Evolutionary conservation across 257 asterid species (phyloP), one percentile per base, ranked within the genome.

Genomic region (Sherardia arvensis): DNA sequence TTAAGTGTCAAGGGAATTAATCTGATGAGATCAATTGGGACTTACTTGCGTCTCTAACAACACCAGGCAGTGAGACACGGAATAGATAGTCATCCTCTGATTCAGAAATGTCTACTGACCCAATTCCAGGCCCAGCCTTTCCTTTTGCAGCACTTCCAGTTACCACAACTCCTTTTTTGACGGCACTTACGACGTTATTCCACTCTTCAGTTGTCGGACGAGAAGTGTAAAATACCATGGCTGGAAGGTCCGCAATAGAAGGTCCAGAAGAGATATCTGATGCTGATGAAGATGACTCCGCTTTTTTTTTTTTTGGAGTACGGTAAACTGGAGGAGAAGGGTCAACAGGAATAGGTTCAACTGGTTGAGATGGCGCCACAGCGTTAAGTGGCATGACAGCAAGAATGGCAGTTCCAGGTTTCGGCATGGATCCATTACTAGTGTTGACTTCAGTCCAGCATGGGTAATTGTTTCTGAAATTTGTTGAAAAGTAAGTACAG

Each of bases 51-150:
- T 76, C 85, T 32, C 77, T 72, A 66, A 67, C 45, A 28, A 77
- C 85, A 25, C 85, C 85, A 12, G 85, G 85, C 26, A 80, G 85
- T 28, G 85, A 69, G 43, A 80, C 78, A 59, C 82, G 82, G 64
- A 80, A 80, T 23, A 77, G 53, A 66, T 76, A 76, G 57, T 77
- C 77, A 56, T 72, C 72, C 58, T 68, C 74, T 40, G 80, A 76
- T 69, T 80, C 78, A 47, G 67, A 73, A 69, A 80, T 67, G 62
- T 80, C 85, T 36, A 80, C 69, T 11, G 81, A 62, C 32, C 85
- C 85, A n/a, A 80, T 54, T 33, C 73, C 70, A 49, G 78, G 71
- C n/a, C 82, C 82, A 30, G 75, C 67, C 61, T 74, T 80, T 49
- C 74, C 82, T 49, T 67, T 43, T 60, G 80, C 73, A 74, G 82